Percentiles rank a stretch among this genome's conserved stretches.
These are phyloP conservation scores for barrel medic (Medicago truncatula) DNA, from an alignment of 306 rosid species.

Conservation along the genomic window MtrunA17r5.0-ANR NC_053048.1:44155501-44156000, in stretches of 20 bases:
- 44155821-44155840: conserved; percentile 67
- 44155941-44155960: conserved; percentile 97
- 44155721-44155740: conserved; percentile 42
- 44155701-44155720: conserved; percentile 15
- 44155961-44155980: conserved; percentile 86
- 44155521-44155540: conserved; percentile 36
- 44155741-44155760: conserved; percentile 87
- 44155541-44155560: conserved; percentile 31
- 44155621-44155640: conserved; percentile 90
- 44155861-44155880: conserved; percentile 56
- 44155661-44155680: conserved; percentile 77
- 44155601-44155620: conserved; percentile 92
- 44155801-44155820: conserved; percentile 87
- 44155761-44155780: conserved; percentile 79
- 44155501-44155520: conserved; percentile 23
- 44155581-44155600: conserved; percentile 60
- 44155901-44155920: conserved; percentile 63
- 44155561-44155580: conserved; percentile 7
- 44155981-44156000: conserved; percentile 93
- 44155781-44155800: conserved; percentile 82
- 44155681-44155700: conserved; percentile 35
- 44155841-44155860: conserved; percentile 57
- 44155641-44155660: conserved; percentile 94
- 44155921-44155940: conserved; percentile 87
- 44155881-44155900: conserved; percentile 66